phyloP scores from a whole-genome alignment of 768 basidiomycete genomes.

The Lentinula aciculospora region DNA sequence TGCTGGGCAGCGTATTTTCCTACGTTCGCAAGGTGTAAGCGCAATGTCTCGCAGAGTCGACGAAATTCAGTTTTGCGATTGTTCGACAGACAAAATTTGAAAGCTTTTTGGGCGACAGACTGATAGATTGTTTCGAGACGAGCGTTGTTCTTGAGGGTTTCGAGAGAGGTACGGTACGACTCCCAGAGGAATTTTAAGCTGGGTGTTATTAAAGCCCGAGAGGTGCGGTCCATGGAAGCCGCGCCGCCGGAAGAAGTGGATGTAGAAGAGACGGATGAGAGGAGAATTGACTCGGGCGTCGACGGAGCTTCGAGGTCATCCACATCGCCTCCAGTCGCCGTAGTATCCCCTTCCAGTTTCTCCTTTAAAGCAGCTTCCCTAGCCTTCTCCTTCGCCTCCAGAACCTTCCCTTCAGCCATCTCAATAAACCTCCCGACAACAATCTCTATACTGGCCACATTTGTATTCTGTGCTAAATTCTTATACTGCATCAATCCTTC shows the following conservation, averaged over 20 bases:
- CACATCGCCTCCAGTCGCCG: conserved; percentile 56
- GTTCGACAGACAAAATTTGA: conserved; percentile 93
- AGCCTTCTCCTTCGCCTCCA: conserved; percentile 83
- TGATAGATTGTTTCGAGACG: conserved; percentile 92
- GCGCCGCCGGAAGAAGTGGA: conserved; percentile 57
- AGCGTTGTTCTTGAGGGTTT: conserved; percentile 94
- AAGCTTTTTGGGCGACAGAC: conserved; percentile 96
- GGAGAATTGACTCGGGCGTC: conserved; percentile 87
- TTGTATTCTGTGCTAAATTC: conserved; percentile 93
- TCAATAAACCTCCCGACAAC: conserved; percentile 86
- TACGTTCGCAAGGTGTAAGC: conserved; percentile 90
- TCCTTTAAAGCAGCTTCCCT: conserved; percentile 73
- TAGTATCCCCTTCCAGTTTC: background rate
- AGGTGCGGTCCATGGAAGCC: conserved; percentile 91
- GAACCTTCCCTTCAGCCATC: conserved; percentile 75
- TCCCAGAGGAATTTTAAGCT: conserved; percentile 99
- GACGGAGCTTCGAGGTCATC: conserved; percentile 96
- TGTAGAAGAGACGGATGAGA: conserved; percentile 60
- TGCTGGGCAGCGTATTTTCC: conserved; percentile 93
- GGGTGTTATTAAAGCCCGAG: conserved; percentile 91
- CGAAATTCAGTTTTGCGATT: conserved; percentile 96
- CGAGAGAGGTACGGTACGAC: conserved; percentile 91
- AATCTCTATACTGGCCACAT: conserved; percentile 84
- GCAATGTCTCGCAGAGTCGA: conserved; percentile 91
- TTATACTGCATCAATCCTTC: conserved; percentile 97